Base-by-base conservation (phyloP, 1,139 yeast species). In the Kazachstania sp. region DNA sequence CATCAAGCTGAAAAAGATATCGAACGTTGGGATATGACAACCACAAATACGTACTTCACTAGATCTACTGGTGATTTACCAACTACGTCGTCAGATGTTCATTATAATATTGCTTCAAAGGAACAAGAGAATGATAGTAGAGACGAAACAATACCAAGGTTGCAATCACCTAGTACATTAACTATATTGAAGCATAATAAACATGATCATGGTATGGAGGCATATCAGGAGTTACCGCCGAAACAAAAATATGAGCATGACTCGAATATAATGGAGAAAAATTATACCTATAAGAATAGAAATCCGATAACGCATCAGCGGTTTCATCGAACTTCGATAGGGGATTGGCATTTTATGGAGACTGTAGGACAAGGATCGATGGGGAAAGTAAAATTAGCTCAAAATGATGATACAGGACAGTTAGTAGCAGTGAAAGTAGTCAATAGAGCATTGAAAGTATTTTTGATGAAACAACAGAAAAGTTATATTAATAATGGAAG, bases 321-420 rank as follows among this genome's bases (percentile, higher is more conserved):
- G 54, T 83, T 83, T 58, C 88, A 87, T 63, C 77, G 97, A 53
- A 82, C 84, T 51, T 77, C 95, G 6, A 83, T 92, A 48, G 99
- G 98, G 16, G 97, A 94, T 56, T 92, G 98, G 98, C 95, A 86
- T 59, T 90, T 92, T 58, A 77, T 87, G 51, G 88, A 88, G 64
- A 88, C 97, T 0, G 86, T 92, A 44, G 99, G 99, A 44, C 96
- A 97, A 4, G 98, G 99, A 3, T 86, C 96, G 1, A 92, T 94
- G 98, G 99, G 99, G 49, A 95, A 92, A 66, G 99, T 92, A 45
- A 94, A 94, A 66, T 72, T 92, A 42, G 97, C 97, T 2, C 83
- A 80, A 58, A 95, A 90, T 68, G 78, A 85, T 54, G 66, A 79
- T 37, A 86, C 96, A 1, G 78, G 78, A 47, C 96, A 88, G 62